Percentiles rank a stretch among this genome's conserved stretches.
phyloP scores from a whole-genome alignment of 306 rosid genomes.

The Prunus padus region DNA sequence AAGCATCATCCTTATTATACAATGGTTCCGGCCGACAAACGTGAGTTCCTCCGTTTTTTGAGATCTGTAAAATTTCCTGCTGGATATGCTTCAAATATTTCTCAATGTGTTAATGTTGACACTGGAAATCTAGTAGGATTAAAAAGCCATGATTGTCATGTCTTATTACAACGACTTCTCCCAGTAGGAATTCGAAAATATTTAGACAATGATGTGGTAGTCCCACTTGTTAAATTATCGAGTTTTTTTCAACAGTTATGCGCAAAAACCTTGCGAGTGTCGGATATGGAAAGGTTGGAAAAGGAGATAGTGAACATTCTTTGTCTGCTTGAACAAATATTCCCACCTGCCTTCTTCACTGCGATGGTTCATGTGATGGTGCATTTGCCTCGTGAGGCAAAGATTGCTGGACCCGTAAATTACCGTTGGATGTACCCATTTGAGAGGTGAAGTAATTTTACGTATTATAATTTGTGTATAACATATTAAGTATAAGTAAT shows the following conservation, averaged over 20 bases:
- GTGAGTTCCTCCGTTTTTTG: no score
- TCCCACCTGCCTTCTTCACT: background rate
- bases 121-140: background rate
- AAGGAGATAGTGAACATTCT: background rate
- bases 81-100: background rate
- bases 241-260: slow-evolving; percentile 3
- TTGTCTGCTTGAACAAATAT: slow-evolving; percentile 8
- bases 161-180: background rate
- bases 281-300: background rate
- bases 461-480: no score
- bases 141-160: background rate
- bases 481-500: no score
- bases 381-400: background rate
- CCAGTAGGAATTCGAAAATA: background rate
- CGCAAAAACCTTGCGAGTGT: background rate
- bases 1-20: background rate
- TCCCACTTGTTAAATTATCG: background rate
- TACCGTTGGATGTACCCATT: background rate
- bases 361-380: background rate
- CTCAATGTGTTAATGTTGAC: background rate
- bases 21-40: background rate
- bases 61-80: background rate
- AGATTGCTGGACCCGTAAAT: background rate
- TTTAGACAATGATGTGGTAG: background rate
- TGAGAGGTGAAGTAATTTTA: background rate